phyloP scores from a whole-genome alignment of 2,329 filamentous ascomycete species.

The Orbilia ellipsospora region DNA sequence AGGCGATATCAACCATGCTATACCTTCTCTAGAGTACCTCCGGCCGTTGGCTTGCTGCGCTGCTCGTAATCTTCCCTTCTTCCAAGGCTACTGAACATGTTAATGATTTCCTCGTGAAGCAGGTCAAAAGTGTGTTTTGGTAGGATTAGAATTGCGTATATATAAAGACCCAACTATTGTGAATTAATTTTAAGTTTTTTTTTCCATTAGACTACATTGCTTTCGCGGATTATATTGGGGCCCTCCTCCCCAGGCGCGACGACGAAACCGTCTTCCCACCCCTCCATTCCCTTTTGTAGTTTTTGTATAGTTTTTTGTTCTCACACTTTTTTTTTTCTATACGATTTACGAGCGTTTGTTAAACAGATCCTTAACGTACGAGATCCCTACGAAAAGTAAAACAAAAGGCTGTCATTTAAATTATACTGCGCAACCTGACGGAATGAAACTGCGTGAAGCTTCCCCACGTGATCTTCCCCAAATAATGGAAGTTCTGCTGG shows the following conservation, averaged over 20 bases:
- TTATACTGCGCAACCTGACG: constrained; percentile 39
- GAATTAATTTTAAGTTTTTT: constrained; percentile 25
- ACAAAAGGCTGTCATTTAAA: constrained; percentile 26
- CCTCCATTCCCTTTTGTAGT: background rate
- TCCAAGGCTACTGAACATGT: constrained; percentile 38
- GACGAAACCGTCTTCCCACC: background rate
- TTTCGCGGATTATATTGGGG: constrained; percentile 14
- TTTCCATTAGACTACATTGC: constrained; percentile 19
- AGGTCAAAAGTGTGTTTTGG: constrained; percentile 35
- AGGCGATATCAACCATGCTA: constrained; percentile 39
- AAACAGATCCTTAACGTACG: constrained; percentile 10
- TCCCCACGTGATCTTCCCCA: constrained; percentile 55
- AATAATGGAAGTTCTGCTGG: constrained; percentile 52
- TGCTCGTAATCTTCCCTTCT: constrained; percentile 21
- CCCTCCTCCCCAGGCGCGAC: too few relatives aligned
- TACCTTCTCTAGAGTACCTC: constrained; percentile 31
- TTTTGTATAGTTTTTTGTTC: constrained; percentile 7
- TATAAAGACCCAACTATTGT: constrained; percentile 41
- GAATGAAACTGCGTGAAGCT: constrained; percentile 53
- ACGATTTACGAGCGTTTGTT: constrained; percentile 11
- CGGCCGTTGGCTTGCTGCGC: constrained; percentile 15
- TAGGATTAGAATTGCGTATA: constrained; percentile 33
- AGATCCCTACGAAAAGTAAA: constrained; percentile 31
- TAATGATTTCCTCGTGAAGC: constrained; percentile 38
- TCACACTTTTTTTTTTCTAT: background rate